Evolutionary conservation across 75 land plant species (phyloP).

Genomic region (Larix kaempferi): DNA sequence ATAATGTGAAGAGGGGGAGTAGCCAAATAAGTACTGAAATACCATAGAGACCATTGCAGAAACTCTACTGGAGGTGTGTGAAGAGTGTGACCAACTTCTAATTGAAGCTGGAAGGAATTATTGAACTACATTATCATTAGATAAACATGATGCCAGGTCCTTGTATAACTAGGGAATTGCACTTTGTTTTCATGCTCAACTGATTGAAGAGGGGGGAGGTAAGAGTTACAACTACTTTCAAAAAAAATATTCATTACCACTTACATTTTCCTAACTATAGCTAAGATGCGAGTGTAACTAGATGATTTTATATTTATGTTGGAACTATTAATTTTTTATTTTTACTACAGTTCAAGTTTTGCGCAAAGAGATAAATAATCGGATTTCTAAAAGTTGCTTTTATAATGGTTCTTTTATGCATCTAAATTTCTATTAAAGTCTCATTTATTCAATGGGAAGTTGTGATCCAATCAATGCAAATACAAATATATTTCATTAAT

Average conservation of each 20-base stretch:
- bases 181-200: slow-evolving; percentile 76
- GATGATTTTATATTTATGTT: not conserved
- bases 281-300: not conserved
- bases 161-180: slow-evolving; percentile 98
- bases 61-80: slow-evolving; percentile 60
- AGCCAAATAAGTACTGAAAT: not conserved
- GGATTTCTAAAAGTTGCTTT: not conserved
- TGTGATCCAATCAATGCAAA: not conserved
- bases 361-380: not conserved
- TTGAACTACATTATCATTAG: slow-evolving; percentile 66
- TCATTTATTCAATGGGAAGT: not conserved
- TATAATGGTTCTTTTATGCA: not conserved
- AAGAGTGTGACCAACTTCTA: slow-evolving; percentile 91
- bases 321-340: not conserved
- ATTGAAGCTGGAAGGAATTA: slow-evolving; percentile 89
- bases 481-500: not conserved
- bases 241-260: not conserved
- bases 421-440: not conserved
- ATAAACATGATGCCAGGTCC: slow-evolving; percentile 68
- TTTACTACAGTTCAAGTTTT: not conserved
- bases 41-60: slow-evolving; percentile 42
- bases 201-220: slow-evolving; percentile 89
- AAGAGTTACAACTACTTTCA: slow-evolving; percentile 10
- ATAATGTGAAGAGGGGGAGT: not conserved
- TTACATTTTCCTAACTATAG: not conserved